A percentile compares a stretch with the other conserved stretches of the same genome.
These are phyloP conservation scores for Xylariales sp. DNA, from an alignment of 2,329 filamentous ascomycete genomes.

Conservation along the genomic window DNA sequence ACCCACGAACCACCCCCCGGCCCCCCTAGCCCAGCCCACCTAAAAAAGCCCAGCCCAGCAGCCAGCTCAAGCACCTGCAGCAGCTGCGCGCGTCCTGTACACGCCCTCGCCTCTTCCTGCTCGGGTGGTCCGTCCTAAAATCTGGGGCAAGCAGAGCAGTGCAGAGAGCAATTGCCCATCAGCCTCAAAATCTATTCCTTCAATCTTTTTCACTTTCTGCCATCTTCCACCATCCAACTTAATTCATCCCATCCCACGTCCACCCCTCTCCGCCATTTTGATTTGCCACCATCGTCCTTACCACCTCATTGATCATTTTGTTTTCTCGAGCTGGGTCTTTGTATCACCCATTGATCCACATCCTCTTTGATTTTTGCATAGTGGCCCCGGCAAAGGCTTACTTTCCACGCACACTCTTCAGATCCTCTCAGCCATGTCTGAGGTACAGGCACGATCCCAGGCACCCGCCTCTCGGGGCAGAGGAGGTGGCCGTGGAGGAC, in stretches of 20 bases:
- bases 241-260: neutral
- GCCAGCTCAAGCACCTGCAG: too few relatives aligned
- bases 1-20: too few relatives aligned
- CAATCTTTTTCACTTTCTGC: slow-evolving; percentile 2
- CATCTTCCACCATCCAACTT: slow-evolving; percentile 4
- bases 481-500: slow-evolving; percentile 82
- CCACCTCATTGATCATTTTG: slow-evolving; percentile 5
- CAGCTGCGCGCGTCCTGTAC: too few relatives aligned
- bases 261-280: neutral
- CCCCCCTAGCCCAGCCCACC: too few relatives aligned
- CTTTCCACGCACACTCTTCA: slow-evolving; percentile 24
- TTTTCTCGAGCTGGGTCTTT: slow-evolving; percentile 8
- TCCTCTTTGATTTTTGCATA: slow-evolving; percentile 19
- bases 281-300: slow-evolving; percentile 1
- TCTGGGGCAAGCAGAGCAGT: too few relatives aligned
- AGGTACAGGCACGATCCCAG: slow-evolving; percentile 75
- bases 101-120: too few relatives aligned
- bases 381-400: slow-evolving; percentile 17
- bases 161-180: too few relatives aligned
- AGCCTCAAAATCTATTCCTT: too few relatives aligned
- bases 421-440: slow-evolving; percentile 72
- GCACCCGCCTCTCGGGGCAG: slow-evolving; percentile 76
- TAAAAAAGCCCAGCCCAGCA: too few relatives aligned
- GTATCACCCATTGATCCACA: slow-evolving; percentile 15
- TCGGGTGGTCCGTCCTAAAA: too few relatives aligned